Evolutionary conservation across 768 basidiomycete genomes (phyloP), one percentile per base, ranked within the genome.

Genomic region (Baorangia bicolor): DNA sequence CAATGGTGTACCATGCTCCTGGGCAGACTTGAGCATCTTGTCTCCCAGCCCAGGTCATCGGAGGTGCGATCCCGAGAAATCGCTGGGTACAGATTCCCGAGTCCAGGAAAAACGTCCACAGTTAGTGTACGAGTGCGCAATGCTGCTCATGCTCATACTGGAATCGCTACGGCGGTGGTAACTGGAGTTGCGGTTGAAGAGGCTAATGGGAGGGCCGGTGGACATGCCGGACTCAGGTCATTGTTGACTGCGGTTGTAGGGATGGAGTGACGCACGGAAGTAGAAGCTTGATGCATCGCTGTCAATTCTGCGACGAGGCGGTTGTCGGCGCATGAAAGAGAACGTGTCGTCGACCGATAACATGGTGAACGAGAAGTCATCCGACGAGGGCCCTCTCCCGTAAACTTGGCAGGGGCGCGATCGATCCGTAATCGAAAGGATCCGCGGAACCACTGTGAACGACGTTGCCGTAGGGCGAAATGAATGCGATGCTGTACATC

Each of bases 281-380:
- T 88, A 90, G 73, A 90, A 90, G 66, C 86, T 90, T 0, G 88
- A 90, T 0, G 85, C 80, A 61, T 92, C 88, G 51, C 87, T 90
- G 28, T 87, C 89, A 13, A 88, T 82, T 11, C 89, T 81, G 39
- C 68, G 74, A 31, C 81, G 78, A 25, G 69, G 76, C 2, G 67
- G 67, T 49, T 72, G 70, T 23, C 63, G 61, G 47, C 67, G 70
- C 23, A 78, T 64, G 76, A 87, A 91, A 0, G 82, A 82, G 68
- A 92, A 91, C 0, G 88, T 90, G 55, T 91, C 88, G 38, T 90
- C 88, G 8, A 89, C 76, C 1, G 75, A 66, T 28, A 77, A 78
- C 73, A 81, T 78, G 1, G 83, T 80, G 56, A 81, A 78, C 0
- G 80, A 81, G 58, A 85, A 75, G 39, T 86, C 80, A 57, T 86